Percentiles rank a stretch among this genome's conserved stretches.
These are phyloP conservation scores for Nitzschia putrida DNA, from an alignment of 108 stramenopile species.

Conservation along the genomic window DNA sequence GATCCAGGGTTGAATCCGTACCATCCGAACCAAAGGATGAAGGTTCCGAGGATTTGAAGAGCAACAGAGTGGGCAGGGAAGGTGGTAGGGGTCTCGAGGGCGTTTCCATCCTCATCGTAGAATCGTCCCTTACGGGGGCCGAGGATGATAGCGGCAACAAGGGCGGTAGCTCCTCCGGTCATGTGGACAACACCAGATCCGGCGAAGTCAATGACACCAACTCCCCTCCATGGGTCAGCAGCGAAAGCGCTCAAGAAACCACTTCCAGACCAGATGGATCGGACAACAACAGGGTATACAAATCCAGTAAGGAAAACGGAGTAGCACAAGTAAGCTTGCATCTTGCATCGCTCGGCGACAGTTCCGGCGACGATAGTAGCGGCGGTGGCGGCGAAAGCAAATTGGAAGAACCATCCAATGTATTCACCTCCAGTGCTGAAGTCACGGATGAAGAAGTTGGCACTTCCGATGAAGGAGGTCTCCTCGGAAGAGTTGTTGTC, in stretches of 20 bases:
- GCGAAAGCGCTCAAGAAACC: conserved; percentile 67
- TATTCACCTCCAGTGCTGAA: conserved; percentile 26
- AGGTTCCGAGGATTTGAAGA: conserved; percentile 77
- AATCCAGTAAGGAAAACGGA: conserved; percentile 79
- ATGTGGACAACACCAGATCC: conserved; percentile 95
- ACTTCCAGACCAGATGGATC: conserved; percentile 73
- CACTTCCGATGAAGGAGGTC: conserved; percentile 67
- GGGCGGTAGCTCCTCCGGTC: conserved; percentile 86
- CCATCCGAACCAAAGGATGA: conserved; percentile 93
- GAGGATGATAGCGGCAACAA: conserved; percentile 80
- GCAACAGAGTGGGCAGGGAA: conserved; percentile 77
- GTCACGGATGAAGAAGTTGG: conserved; percentile 58
- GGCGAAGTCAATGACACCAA: conserved; percentile 90
- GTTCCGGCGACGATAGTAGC: conserved; percentile 83
- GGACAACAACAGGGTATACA: conserved; percentile 89
- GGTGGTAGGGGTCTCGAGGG: conserved; percentile 56
- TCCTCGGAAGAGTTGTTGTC: conserved; percentile 34
- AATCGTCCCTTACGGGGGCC: conserved; percentile 89
- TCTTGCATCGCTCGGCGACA: conserved; percentile 77
- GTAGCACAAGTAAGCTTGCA: conserved; percentile 82
- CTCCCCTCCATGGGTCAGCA: conserved; percentile 57
- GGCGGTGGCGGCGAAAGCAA: conserved; percentile 82
- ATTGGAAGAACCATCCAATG: conserved; percentile 63
- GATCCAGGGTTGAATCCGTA: conserved; percentile 93
- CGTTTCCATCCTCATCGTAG: conserved; percentile 77